These are phyloP conservation scores for Gaultheria prostrata DNA, from an alignment of 148 eudicot species.

Conservation along the genomic window DNA sequence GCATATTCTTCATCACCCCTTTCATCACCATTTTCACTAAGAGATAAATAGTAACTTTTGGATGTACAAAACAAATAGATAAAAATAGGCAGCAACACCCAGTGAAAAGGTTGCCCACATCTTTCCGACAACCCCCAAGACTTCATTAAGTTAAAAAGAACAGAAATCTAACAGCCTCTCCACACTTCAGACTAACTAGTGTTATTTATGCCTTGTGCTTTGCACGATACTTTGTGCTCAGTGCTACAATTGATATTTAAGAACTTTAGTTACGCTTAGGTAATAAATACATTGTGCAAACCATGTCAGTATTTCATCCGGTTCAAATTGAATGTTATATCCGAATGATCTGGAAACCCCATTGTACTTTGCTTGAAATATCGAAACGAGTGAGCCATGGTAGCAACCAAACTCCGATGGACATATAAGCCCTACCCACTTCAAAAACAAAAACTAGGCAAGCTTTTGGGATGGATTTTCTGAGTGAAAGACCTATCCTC, in stretches of 20 bases:
- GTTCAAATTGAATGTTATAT: no score
- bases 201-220: no score
- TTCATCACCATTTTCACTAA: background rate
- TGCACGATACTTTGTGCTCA: no score
- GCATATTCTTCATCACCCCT: no score
- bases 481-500: background rate
- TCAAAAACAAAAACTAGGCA: background rate
- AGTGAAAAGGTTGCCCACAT: background rate
- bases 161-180: background rate
- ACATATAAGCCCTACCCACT: background rate
- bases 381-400: background rate
- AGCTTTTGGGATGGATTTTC: background rate
- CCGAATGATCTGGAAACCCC: no score
- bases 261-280: no score
- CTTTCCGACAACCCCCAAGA: background rate
- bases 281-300: no score
- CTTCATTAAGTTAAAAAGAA: background rate
- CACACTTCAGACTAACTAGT: no score
- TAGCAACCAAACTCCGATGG: background rate
- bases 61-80: background rate
- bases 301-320: no score
- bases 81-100: background rate
- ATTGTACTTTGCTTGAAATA: no score
- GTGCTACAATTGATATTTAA: no score
- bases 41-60: background rate